A percentile compares a stretch with the other conserved stretches of the same genome.
phyloP scores from a whole-genome alignment of 1,284 basidiomycete genomes.

The Neonothopanus nambi region DNA sequence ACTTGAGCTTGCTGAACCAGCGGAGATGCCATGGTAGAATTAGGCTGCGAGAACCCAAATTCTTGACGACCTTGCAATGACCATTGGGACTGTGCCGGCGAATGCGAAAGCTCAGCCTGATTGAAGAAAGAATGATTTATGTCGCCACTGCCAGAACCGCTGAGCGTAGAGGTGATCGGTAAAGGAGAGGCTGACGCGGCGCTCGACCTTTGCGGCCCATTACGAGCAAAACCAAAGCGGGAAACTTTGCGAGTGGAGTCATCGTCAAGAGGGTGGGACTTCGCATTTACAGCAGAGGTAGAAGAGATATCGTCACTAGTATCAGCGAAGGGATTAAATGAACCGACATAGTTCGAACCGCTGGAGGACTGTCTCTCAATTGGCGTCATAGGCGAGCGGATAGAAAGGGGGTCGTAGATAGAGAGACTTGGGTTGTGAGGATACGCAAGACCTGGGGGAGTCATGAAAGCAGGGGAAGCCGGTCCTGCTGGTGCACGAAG shows the following conservation, averaged over 20 bases:
- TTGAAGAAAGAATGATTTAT: conserved; percentile 45
- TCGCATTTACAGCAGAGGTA: conserved; percentile 28
- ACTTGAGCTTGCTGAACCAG: conserved; percentile 48
- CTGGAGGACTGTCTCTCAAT: conserved; percentile 48
- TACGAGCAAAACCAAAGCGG: conserved; percentile 82
- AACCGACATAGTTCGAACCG: conserved; percentile 62
- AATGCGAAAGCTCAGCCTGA: conserved; percentile 39
- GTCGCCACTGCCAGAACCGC: conserved; percentile 41
- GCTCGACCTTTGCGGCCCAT: conserved; percentile 56
- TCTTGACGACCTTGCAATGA: conserved; percentile 44
- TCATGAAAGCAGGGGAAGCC: conserved; percentile 34
- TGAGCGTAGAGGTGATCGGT: conserved; percentile 57
- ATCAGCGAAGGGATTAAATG: conserved; percentile 79
- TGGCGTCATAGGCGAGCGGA: conserved; percentile 37
- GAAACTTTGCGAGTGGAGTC: conserved; percentile 69
- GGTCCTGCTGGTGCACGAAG: conserved; percentile 40
- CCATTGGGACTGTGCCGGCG: conserved; percentile 46
- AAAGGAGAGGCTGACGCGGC: conserved; percentile 56
- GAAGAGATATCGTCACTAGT: conserved; percentile 42
- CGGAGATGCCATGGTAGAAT: conserved; percentile 47
- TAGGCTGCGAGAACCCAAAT: conserved; percentile 42
- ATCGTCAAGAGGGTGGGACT: conserved; percentile 50
- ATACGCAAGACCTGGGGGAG: conserved; percentile 55
- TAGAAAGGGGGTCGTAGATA: conserved; percentile 51
- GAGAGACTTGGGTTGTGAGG: conserved; percentile 46